Evolutionary conservation across 164 flowering plant species (phyloP).

Genomic region (Vitis riparia): DNA sequence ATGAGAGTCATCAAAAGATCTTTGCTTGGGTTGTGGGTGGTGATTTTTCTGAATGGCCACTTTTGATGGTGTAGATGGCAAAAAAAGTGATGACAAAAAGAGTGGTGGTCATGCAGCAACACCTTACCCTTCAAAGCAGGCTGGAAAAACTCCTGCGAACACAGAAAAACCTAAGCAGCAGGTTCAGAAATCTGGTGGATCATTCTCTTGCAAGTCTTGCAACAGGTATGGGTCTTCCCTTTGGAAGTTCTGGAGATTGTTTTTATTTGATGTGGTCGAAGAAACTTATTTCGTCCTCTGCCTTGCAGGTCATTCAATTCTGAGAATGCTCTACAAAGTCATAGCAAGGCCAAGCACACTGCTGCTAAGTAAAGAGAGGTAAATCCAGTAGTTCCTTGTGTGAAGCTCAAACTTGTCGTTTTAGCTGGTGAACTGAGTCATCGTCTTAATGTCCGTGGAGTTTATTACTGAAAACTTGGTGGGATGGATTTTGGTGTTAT

Average conservation of each 20-base stretch:
- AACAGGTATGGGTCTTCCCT: constrained; percentile 32
- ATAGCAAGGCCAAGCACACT: constrained; percentile 28
- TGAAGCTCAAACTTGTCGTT: too few relatives aligned
- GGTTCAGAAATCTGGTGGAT: constrained; percentile 50
- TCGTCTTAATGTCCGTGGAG: too few relatives aligned
- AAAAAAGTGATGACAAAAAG: constrained; percentile 65
- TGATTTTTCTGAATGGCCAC: neutral
- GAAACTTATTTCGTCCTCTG: neutral
- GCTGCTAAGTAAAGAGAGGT: constrained; percentile 1
- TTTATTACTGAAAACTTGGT: too few relatives aligned
- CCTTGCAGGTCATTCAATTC: constrained; percentile 24
- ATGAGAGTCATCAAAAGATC: too few relatives aligned
- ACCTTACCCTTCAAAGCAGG: constrained; percentile 67
- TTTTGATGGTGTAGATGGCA: constrained; percentile 41
- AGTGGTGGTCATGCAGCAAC: constrained; percentile 54
- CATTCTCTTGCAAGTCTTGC: constrained; percentile 52
- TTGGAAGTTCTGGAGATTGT: too few relatives aligned
- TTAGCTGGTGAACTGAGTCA: too few relatives aligned
- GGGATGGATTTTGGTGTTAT: too few relatives aligned
- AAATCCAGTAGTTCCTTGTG: too few relatives aligned
- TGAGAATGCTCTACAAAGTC: constrained; percentile 21
- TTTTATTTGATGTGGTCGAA: neutral
- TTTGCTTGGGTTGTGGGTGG: neutral
- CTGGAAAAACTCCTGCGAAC: constrained; percentile 43
- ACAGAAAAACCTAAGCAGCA: constrained; percentile 50